A percentile compares a stretch with the other conserved stretches of the same genome.
These are phyloP conservation scores for Lathyrus oleraceus DNA, from an alignment of 306 rosid species.

Conservation along the genomic window DNA sequence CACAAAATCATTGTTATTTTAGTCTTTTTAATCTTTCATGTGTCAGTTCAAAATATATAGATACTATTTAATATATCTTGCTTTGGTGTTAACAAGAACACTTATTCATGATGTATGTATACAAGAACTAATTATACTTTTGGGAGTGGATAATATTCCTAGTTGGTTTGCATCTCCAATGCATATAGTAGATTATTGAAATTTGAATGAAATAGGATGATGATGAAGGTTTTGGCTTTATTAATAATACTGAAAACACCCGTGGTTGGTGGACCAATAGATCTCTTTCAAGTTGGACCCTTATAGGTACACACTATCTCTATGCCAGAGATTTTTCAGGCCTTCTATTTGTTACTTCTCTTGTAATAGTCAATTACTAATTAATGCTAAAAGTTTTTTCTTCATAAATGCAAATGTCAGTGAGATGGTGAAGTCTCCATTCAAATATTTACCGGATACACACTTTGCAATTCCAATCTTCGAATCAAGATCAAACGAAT, in stretches of 20 bases:
- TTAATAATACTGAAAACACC: neutral
- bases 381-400: too few relatives aligned
- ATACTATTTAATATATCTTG: neutral
- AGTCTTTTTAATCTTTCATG: neutral
- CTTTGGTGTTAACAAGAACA: neutral
- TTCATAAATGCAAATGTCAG: too few relatives aligned
- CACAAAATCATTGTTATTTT: neutral
- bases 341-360: conserved; percentile 11
- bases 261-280: conserved; percentile 56
- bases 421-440: too few relatives aligned
- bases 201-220: conserved; percentile 48
- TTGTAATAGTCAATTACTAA: too few relatives aligned
- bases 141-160: neutral
- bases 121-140: neutral
- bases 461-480: too few relatives aligned
- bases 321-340: conserved; percentile 14
- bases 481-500: too few relatives aligned
- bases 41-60: neutral
- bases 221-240: conserved; percentile 35
- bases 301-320: conserved; percentile 28
- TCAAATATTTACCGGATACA: too few relatives aligned
- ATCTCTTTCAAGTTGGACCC: conserved; percentile 40
- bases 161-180: conserved; percentile 20
- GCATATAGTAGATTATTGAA: conserved; percentile 41
- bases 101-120: neutral